A percentile compares a stretch with the other conserved stretches of the same genome.
phyloP scores from a whole-genome alignment of 208 protist species.

The Phytomonas francai region DNA sequence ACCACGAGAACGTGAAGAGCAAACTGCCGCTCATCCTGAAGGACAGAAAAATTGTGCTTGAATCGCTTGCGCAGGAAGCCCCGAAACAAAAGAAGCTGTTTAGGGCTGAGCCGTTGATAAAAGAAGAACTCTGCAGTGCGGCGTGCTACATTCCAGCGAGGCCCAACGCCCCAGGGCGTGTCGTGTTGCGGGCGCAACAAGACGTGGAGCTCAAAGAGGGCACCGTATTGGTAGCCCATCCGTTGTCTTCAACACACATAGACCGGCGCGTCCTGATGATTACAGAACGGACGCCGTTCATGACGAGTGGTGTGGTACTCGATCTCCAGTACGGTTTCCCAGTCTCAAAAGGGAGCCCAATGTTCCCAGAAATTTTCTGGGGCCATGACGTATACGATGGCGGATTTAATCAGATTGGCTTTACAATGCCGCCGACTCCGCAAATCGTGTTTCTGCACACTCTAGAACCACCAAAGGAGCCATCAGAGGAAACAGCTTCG shows the following conservation, averaged over 20 bases:
- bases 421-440: slow-evolving; percentile 83
- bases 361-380: slow-evolving; percentile 90
- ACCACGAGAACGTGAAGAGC: slow-evolving; percentile 51
- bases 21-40: slow-evolving; percentile 40
- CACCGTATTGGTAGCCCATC: slow-evolving; percentile 70
- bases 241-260: slow-evolving; percentile 69
- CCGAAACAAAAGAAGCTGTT: slow-evolving; percentile 28
- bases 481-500: slow-evolving; percentile 1
- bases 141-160: slow-evolving; percentile 29
- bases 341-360: slow-evolving; percentile 68
- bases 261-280: slow-evolving; percentile 79
- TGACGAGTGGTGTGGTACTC: slow-evolving; percentile 66
- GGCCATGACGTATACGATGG: slow-evolving; percentile 82
- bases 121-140: slow-evolving; percentile 5
- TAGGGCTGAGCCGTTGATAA: slow-evolving; percentile 29
- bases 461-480: slow-evolving; percentile 36
- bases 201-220: slow-evolving; percentile 46
- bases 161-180: slow-evolving; percentile 31
- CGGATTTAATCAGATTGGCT: slow-evolving; percentile 72
- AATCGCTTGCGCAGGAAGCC: slow-evolving; percentile 18
- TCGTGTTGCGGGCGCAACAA: slow-evolving; percentile 31
- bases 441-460: slow-evolving; percentile 78
- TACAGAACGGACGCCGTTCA: slow-evolving; percentile 47
- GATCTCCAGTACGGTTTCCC: slow-evolving; percentile 76
- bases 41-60: slow-evolving; percentile 35